phyloP scores from a whole-genome alignment of 495 filamentous ascomycete species.

The Pseudoneurospora amorphoporcata region DNA sequence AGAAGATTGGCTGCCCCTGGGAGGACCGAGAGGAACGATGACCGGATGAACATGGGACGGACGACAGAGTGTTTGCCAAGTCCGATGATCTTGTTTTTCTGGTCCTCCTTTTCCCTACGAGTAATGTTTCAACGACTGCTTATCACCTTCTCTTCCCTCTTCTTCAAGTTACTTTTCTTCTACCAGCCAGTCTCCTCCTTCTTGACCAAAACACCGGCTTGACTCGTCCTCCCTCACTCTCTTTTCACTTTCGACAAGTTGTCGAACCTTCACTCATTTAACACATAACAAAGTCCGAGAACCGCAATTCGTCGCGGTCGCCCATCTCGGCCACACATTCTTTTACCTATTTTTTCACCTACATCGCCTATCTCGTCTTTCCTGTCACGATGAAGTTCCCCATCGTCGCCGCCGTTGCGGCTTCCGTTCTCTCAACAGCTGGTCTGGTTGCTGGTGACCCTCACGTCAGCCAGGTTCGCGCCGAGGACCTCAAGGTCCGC shows the following conservation, averaged over 20 bases:
- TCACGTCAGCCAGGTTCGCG: slow-evolving; percentile 7
- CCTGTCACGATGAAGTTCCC: slow-evolving; percentile 15
- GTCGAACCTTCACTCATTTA: slow-evolving; percentile 1
- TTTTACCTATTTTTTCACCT: background rate
- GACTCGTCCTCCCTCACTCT: background rate
- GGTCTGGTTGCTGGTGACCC: slow-evolving; percentile 16
- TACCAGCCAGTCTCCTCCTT: slow-evolving; percentile 1
- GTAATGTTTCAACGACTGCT: background rate
- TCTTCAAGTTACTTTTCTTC: background rate
- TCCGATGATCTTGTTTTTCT: background rate
- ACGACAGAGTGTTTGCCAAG: background rate
- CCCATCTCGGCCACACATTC: background rate
- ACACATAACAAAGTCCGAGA: background rate
- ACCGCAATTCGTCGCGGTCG: background rate
- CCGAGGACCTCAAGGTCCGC: slow-evolving; percentile 19
- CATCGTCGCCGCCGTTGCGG: slow-evolving; percentile 15
- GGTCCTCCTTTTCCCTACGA: slow-evolving; percentile 5
- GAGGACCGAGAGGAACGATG: background rate
- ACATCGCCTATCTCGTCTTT: background rate
- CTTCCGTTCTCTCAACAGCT: slow-evolving; percentile 17
- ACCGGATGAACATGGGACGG: background rate
- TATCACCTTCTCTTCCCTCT: background rate
- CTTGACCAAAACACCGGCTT: background rate
- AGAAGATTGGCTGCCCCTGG: background rate
- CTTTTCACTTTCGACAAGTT: background rate